Percentiles rank a stretch among this genome's conserved stretches.
phyloP scores from a whole-genome alignment of 2,329 filamentous ascomycete species.

The Cadophora sp. region DNA sequence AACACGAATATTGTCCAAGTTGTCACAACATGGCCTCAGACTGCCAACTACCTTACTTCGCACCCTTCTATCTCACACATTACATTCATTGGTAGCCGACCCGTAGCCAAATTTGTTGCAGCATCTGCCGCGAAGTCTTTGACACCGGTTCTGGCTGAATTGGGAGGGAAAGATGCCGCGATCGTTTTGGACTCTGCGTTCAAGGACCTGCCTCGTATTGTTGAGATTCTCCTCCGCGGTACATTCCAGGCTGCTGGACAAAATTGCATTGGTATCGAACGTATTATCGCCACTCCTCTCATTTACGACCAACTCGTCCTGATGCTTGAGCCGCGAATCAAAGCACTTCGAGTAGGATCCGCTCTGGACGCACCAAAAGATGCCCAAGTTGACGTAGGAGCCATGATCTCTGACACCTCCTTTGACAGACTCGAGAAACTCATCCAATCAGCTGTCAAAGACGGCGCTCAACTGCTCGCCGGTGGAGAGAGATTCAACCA shows the following conservation, averaged over 20 bases:
- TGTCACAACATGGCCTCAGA: slow-evolving; percentile 85
- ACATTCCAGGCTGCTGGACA: slow-evolving; percentile 96
- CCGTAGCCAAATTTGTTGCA: slow-evolving; percentile 87
- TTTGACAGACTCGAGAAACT: slow-evolving; percentile 80
- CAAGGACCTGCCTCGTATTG: slow-evolving; percentile 72
- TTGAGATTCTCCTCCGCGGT: slow-evolving; percentile 85
- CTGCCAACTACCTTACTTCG: slow-evolving; percentile 81
- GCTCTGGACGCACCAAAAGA: slow-evolving; percentile 57
- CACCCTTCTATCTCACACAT: slow-evolving; percentile 86
- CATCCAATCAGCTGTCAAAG: slow-evolving; percentile 76
- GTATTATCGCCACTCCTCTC: slow-evolving; percentile 80
- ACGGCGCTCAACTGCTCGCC: slow-evolving; percentile 81
- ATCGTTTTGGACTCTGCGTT: slow-evolving; percentile 80
- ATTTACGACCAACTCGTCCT: slow-evolving; percentile 77
- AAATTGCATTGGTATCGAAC: slow-evolving; percentile 97
- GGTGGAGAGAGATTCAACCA: slow-evolving; percentile 78
- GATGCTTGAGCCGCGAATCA: slow-evolving; percentile 76
- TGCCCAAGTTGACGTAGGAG: slow-evolving; percentile 77
- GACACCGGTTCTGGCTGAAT: slow-evolving; percentile 88
- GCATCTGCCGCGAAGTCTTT: slow-evolving; percentile 83
- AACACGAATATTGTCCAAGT: slow-evolving; percentile 83
- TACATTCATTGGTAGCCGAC: slow-evolving; percentile 92
- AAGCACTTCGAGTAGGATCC: slow-evolving; percentile 77
- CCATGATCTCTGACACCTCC: slow-evolving; percentile 80
- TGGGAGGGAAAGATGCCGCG: slow-evolving; percentile 94